Evolutionary conservation across 2,329 filamentous ascomycete genomes (phyloP), one percentile per base, ranked within the genome.

Genomic region (Gnomoniopsis sp.): DNA sequence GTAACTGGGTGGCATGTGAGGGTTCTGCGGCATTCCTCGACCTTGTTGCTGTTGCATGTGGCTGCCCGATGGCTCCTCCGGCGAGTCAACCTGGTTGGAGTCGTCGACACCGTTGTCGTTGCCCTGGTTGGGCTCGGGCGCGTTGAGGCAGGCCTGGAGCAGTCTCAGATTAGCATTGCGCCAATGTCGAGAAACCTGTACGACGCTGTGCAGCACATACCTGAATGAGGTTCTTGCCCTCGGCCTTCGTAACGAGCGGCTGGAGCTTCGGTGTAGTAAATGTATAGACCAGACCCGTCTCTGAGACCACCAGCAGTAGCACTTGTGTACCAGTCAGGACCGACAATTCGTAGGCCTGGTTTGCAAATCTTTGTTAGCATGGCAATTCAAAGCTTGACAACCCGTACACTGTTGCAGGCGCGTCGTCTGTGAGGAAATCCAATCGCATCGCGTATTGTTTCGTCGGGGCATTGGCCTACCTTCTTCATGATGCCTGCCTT

Each of bases 401-500:
- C 15, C 23, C 8, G 21, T 38, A 50, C 48, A 53, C n/a, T 34
- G 3, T 17, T 44, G 26, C 38, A 41, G 33, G 7, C 21, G 36
- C 43, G 10, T 44, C 43, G 2, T 26, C 46, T 38, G 34, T 23
- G 26, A 21, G 22, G 23, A 55, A 21, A 19, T 44, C 15, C 36
- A 36, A 46, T 38, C 11, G 46, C 22, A 53, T 46, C 6, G 51
- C 22, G 4, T 44, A 8, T 26, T 38, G 15, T 17, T 41, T 22
- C 15, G 34, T 55, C 6, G 34, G 49, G 2, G 34, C 33, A 47
- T 30, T 38, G 49, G 38, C 36, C 51, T 43, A 97, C 95, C 92
- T 98, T 98, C 85, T 99, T 98, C 95, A 99, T 98, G 77, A 99
- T 98, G 69, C 95, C 95, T 58, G 95, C 95, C 83, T 99, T 99